Base-by-base conservation (phyloP, 1,284 basidiomycete species). In the Lignosus rhinocerotis region DNA sequence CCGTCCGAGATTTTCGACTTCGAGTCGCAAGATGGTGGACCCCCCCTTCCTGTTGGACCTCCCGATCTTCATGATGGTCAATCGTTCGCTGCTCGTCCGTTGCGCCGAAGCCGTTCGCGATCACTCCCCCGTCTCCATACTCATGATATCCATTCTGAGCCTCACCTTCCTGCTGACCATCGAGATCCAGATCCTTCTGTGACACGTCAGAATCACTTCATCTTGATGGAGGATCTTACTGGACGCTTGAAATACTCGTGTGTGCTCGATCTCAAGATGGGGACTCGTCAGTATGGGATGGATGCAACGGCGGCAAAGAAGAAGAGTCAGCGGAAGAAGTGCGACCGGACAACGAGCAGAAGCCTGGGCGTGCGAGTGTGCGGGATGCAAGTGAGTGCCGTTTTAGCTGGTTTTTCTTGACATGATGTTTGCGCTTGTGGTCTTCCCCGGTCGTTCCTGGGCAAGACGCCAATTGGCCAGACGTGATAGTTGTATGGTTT, bases 261-360 rank as follows among this genome's bases (percentile, higher is more conserved):
- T 70, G 97, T 99, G 43, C 85, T 99, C 64, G 96, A 99, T 75
- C 80, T 99, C 68, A 99, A 99, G 81, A 99, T 99, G 96, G 96
- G 96, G 12, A 98, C 96, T 34, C 83, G 96, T 43, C 96, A 99
- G 76, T 98, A 99, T 75, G 97, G 97, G 14, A 92, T 97, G 75
- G 94, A 98, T 69, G 96, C 96, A 21, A 93, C 92, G 4, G 79
- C 88, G 0, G 82, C 87, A 56, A 99, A 99, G 80, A 98, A 97
- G 83, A 92, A 90, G 76, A 97, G 94, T 70, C 97, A 99, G 77
- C 87, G 96, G 50, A 97, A 96, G 76, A 99, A 99, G 76, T 98
- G 96, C 72, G 94, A 98, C 73, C 83, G 90, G 61, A 98, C 97
- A 51, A 99, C 96, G 14, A 96, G 94, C 70, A 82, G 93, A 64